Evolutionary conservation across 73 alveolate genomes (phyloP), one percentile per base, ranked within the genome.

Genomic region (Paramecium octaurelia): DNA sequence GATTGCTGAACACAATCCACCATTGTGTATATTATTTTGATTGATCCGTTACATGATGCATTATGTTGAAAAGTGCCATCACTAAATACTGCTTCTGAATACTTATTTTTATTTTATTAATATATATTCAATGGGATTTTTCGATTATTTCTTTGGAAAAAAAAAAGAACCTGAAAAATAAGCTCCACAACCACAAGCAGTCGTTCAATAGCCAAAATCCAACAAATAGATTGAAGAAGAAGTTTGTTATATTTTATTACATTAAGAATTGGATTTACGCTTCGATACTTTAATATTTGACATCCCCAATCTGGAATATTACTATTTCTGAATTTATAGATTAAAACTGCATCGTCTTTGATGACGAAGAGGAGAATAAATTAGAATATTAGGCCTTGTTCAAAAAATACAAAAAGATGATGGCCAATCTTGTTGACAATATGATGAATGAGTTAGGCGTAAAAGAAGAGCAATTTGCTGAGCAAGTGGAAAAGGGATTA

Each of bases 331-430:
- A 89, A 73, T 89, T 89, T 57, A 16, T 71, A 21, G 97, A 96
- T 94, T 96, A 97, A 77, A 92, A 96, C 90, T 97, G 99, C 85
- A 59, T 95, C 20, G 92, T 96, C 35, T 97, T 97, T 77, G 99
- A 97, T 68, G 95, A 89, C 44, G 98, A 96, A 59, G 99, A 96
- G n/a, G 99, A 97, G 89, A 97, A 97, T 93, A 97, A 96, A 93
- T 86, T 97, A 54, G 96, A 93, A 60, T 93, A 90, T 91, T 86
- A 91, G 27, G 92, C 42, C n/a, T 34, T 93, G 4, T 92, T 71
- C 86, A 90, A 96, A 97, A 69, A 95, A 43, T 97, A 96, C 92
- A 96, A 96, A 58, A 92, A 94, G 70, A 38, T 96, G 75, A 96
- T 97, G 50, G 98, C 97, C 43, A 96, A 92, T 43, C 59, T 97